Conservation (phyloP, 148 eudicot genomes). For the Chenopodium album region DNA sequence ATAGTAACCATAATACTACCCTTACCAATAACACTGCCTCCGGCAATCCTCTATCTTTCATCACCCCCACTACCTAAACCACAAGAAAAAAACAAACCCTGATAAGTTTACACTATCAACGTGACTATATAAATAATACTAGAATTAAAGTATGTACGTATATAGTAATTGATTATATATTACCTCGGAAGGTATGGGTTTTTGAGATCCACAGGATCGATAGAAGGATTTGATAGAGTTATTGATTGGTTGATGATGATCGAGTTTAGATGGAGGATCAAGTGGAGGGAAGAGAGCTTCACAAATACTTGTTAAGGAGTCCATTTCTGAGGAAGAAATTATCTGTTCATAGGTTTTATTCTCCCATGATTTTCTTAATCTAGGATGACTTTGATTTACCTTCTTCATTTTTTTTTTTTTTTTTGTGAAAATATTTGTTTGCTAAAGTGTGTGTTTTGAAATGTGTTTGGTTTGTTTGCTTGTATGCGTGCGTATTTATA, state of each 20-base stretch:
- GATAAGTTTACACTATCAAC: not conserved
- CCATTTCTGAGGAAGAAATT: constrained; percentile 44
- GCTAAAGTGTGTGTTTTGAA: not conserved
- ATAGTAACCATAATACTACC: constrained; percentile 38
- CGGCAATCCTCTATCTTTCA: constrained; percentile 34
- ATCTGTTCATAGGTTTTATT: constrained; percentile 47
- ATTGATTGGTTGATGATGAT: constrained; percentile 15
- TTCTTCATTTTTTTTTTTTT: constrained; percentile 22
- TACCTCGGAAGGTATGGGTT: constrained; percentile 65
- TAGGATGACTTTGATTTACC: constrained; percentile 47
- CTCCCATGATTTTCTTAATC: constrained; percentile 48
- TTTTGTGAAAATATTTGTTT: not conserved
- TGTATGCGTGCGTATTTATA: not conserved
- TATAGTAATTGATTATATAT: too few species aligned
- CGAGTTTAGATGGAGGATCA: constrained; percentile 17
- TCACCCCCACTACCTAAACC: constrained; percentile 43
- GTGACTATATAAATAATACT: not conserved
- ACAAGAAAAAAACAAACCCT: not conserved
- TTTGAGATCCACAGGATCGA: constrained; percentile 50
- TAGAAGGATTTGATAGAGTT: constrained; percentile 42
- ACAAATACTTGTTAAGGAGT: constrained; percentile 49
- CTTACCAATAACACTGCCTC: constrained; percentile 49
- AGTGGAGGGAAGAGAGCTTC: constrained; percentile 58
- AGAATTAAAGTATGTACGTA: too few species aligned
- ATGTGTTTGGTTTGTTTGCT: not conserved